Evolutionary conservation across 192 early-diverging fungal species (phyloP).

Genomic region (Coemansia sp.): DNA sequence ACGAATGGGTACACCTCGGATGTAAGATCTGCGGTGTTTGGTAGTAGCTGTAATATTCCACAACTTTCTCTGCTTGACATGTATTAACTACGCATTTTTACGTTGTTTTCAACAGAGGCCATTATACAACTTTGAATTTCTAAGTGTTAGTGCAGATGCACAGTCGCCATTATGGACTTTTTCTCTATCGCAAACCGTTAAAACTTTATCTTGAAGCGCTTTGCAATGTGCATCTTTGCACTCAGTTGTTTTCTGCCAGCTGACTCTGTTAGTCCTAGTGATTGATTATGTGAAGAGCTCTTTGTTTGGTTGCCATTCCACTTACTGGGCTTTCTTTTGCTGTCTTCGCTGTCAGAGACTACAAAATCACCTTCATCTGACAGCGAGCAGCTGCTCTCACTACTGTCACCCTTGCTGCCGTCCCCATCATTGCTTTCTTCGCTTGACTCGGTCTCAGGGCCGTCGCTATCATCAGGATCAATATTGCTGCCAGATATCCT

Average conservation of each 20-base stretch:
- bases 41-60: neutral
- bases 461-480: conserved; percentile 5
- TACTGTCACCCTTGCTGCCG: conserved; percentile 5
- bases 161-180: too few relatives aligned
- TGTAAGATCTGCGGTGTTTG: conserved; percentile 1
- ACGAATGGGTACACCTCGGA: conserved; percentile 35
- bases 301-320: conserved; percentile 10
- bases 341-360: conserved; percentile 36
- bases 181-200: conserved; percentile 10
- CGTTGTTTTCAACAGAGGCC: too few relatives aligned
- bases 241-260: conserved; percentile 13
- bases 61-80: too few relatives aligned
- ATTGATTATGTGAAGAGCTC: neutral
- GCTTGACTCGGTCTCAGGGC: neutral
- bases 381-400: conserved; percentile 5
- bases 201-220: conserved; percentile 50
- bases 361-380: conserved; percentile 24
- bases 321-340: conserved; percentile 7
- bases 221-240: conserved; percentile 39
- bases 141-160: too few relatives aligned
- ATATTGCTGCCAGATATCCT: neutral
- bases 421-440: conserved; percentile 7
- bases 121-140: too few relatives aligned
- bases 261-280: neutral
- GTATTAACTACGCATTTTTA: too few relatives aligned